phyloP scores from a whole-genome alignment of 2,329 filamentous ascomycete genomes.

The Cladorrhinum sp. region DNA sequence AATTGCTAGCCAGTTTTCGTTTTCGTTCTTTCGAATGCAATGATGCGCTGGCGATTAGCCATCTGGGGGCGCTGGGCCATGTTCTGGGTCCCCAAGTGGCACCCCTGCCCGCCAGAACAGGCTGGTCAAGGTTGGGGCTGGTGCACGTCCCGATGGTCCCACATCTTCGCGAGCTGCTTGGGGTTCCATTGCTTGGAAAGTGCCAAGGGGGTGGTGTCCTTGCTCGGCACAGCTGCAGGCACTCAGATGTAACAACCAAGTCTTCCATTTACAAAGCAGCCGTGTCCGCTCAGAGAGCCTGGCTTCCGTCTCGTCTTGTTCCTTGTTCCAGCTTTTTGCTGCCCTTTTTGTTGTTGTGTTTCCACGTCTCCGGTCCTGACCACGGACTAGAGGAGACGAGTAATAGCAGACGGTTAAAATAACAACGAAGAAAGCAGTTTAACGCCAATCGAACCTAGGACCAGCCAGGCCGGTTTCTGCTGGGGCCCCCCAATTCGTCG shows the following conservation, averaged over 20 bases:
- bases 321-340: constrained; percentile 4
- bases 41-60: not conserved
- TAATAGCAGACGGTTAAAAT: not conserved
- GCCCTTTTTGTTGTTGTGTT: constrained; percentile 10
- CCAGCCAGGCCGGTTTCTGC: constrained; percentile 18
- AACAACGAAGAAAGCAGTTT: not conserved
- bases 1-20: not conserved
- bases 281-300: constrained; percentile 10
- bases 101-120: not conserved
- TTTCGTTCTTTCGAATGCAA: not conserved
- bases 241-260: constrained; percentile 10
- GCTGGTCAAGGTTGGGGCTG: not conserved
- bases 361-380: constrained; percentile 21
- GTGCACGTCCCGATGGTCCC: constrained; percentile 2
- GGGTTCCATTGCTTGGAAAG: not conserved
- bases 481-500: not conserved
- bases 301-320: constrained; percentile 15
- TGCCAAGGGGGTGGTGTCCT: constrained; percentile 9
- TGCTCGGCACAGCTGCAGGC: constrained; percentile 7
- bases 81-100: not conserved
- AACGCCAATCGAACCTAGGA: constrained; percentile 16
- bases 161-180: not conserved
- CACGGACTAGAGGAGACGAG: not conserved
- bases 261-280: constrained; percentile 7
- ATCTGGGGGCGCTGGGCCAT: not conserved